These are phyloP conservation scores for Coprinellus aureogranulatus DNA, from an alignment of 768 basidiomycete species.

Conservation along the genomic window DNA sequence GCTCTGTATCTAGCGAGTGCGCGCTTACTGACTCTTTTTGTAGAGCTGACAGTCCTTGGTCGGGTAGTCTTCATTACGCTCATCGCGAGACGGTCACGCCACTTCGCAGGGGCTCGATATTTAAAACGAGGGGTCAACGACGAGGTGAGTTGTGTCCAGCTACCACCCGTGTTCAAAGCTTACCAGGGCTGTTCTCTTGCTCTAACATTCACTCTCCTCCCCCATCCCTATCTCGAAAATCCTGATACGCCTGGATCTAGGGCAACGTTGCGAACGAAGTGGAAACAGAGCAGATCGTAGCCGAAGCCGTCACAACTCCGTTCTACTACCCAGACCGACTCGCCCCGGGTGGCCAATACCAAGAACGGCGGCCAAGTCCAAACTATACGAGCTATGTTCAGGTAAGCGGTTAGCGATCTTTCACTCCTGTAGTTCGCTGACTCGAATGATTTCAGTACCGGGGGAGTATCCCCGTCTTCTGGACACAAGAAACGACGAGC, in stretches of 20 bases:
- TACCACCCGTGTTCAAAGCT: too few relatives aligned
- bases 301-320: constrained; percentile 83
- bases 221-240: too few relatives aligned
- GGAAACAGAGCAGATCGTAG: constrained; percentile 97
- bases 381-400: constrained; percentile 96
- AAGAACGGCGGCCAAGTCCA: constrained; percentile 63
- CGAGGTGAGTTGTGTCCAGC: constrained; percentile 51
- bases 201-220: too few relatives aligned
- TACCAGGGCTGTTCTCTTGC: too few relatives aligned
- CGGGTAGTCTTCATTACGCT: constrained; percentile 89
- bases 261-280: constrained; percentile 99
- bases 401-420: constrained; percentile 31
- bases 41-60: constrained; percentile 90
- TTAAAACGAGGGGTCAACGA: constrained; percentile 93
- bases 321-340: constrained; percentile 72
- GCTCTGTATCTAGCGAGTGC: too few relatives aligned
- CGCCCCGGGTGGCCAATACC: constrained; percentile 22
- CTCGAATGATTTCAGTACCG: constrained; percentile 74
- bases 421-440: background rate
- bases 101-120: constrained; percentile 94
- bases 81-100: constrained; percentile 91
- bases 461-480: constrained; percentile 93
- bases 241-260: too few relatives aligned
- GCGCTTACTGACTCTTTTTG: too few relatives aligned
- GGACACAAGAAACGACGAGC: constrained; percentile 90